Evolutionary conservation across 768 basidiomycete genomes (phyloP).

Genomic region (Auricularia sp.): DNA sequence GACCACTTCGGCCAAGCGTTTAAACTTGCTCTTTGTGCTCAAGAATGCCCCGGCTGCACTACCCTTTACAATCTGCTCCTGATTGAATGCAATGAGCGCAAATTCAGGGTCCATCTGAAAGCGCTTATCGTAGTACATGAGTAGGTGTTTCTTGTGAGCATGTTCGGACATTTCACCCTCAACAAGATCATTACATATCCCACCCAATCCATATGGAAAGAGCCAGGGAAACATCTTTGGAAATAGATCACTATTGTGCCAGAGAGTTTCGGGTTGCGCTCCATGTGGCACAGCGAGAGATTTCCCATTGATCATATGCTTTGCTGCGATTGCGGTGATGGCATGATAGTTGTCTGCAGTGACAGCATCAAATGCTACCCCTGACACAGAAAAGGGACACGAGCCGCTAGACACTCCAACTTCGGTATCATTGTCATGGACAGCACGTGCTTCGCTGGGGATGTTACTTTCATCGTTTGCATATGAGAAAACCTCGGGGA

Average conservation of each 20-base stretch:
- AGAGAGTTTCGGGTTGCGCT: constrained; percentile 19
- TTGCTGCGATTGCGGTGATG: constrained; percentile 17
- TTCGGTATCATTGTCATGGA: background rate
- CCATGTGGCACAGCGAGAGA: constrained; percentile 22
- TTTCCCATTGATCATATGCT: constrained; percentile 19
- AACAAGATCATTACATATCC: constrained; percentile 15
- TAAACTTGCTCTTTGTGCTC: background rate
- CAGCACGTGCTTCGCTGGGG: background rate
- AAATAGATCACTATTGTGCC: constrained; percentile 24
- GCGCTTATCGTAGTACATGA: background rate
- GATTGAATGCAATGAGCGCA: background rate
- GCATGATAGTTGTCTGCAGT: constrained; percentile 11
- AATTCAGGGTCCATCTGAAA: background rate
- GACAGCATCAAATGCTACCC: constrained; percentile 20
- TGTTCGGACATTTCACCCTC: background rate
- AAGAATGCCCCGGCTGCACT: background rate
- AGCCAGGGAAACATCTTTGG: constrained; percentile 32
- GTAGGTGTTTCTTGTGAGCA: background rate
- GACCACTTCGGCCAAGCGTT: background rate
- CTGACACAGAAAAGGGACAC: constrained; percentile 31
- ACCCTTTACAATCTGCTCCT: background rate
- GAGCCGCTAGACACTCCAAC: constrained; percentile 13
- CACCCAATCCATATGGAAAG: constrained; percentile 31
- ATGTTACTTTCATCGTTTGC: background rate
- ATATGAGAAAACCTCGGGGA: background rate